phyloP scores from a whole-genome alignment of 495 filamentous ascomycete genomes.

The Corynascus novoguineensis region DNA sequence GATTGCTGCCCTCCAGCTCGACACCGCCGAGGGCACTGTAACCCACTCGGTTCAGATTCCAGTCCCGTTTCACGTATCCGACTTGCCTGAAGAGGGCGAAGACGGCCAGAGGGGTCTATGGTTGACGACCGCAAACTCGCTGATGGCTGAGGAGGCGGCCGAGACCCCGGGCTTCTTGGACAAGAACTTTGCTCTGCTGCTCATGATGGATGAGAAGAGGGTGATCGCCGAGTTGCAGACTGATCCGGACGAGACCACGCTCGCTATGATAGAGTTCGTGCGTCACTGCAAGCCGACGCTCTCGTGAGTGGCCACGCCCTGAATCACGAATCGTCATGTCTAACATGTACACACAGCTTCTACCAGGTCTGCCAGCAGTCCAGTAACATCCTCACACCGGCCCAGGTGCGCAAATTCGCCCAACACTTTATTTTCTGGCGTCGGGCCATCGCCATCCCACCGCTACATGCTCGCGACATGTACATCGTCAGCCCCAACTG shows the following conservation, averaged over 20 bases:
- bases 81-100: conserved; percentile 62
- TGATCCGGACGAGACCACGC: conserved; percentile 64
- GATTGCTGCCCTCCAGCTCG: conserved; percentile 59
- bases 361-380: conserved; percentile 63
- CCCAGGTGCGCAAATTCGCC: conserved; percentile 76
- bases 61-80: conserved; percentile 65
- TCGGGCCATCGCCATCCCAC: conserved; percentile 83
- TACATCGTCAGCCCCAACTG: conserved; percentile 93
- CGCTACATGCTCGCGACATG: conserved; percentile 81
- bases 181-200: conserved; percentile 78
- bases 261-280: conserved; percentile 75
- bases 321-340: neutral
- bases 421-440: conserved; percentile 94
- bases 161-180: conserved; percentile 59
- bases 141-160: conserved; percentile 58
- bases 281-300: conserved; percentile 76
- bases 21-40: conserved; percentile 42
- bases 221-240: conserved; percentile 78
- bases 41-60: conserved; percentile 84
- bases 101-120: conserved; percentile 67
- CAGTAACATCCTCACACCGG: conserved; percentile 62
- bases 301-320: conserved; percentile 44
- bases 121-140: conserved; percentile 78
- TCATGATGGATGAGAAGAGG: conserved; percentile 76
- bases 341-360: conserved; percentile 43